Evolutionary conservation across 495 filamentous ascomycete species (phyloP), one percentile per base, ranked within the genome.

Genomic region (Penicillium arizonense): DNA sequence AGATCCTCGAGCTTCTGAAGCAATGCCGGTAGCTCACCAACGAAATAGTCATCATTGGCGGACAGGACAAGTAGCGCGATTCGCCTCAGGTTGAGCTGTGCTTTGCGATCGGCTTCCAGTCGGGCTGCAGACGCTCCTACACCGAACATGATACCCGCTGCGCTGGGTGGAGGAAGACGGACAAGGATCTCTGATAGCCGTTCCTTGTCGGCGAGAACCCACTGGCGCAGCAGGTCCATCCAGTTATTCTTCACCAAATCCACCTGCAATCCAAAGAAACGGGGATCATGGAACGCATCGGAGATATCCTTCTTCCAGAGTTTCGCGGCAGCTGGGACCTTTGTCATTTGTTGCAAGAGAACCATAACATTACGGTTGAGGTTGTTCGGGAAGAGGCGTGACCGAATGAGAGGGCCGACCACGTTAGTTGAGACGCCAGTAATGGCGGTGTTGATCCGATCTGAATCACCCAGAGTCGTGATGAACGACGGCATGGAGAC

Each of bases 71-170:
- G 73, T 20, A 88, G 73, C 18, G 90, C 83, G 46, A 95, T 83
- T 46, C 94, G 82, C 8, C 91, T 87, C 11, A 99, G 83, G 64
- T 91, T 96, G 33, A 96, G 82, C 63, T 97, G 93, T 7, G 91
- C 88, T 68, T 87, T 94, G 44, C 91, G 87, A 69, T 99, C 94
- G 8, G 94, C 91, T 73, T 99, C 94, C 38, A 91, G 76, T 52
- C 94, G 80, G n/a, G 94, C 94, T 20, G 92, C 93, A 32, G 88
- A 92, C 6, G 94, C 95, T 44, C 94, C 94, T 5, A 99, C 94
- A 20, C 94, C 94, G 56, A 99, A 99, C 67, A 99, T 90, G 49
- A 97, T 96, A 13, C 94, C 95, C 0, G 94, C 95, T n/a, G 94
- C 88, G 13, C 90, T 90, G 8, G 94, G 94, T 3, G 91, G 80